These are phyloP conservation scores for Ustilago trichophora DNA, from an alignment of 1,284 basidiomycete species.

Conservation along the genomic window DNA sequence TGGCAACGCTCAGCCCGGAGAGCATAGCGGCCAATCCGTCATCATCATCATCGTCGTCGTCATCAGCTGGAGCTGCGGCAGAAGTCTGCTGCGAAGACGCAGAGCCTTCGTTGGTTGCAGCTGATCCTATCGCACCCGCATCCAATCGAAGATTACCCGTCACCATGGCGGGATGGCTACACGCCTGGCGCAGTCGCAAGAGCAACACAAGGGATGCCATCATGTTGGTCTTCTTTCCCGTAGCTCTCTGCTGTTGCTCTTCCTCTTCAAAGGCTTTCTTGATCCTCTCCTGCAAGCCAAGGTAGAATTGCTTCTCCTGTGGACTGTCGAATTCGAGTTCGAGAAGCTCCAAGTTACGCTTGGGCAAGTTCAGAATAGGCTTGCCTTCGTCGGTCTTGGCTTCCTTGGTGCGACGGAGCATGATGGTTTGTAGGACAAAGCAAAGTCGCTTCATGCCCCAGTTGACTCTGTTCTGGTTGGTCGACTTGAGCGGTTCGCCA, in stretches of 20 bases:
- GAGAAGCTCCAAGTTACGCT: slow-evolving; percentile 77
- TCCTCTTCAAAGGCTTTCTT: slow-evolving; percentile 72
- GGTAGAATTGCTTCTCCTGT: slow-evolving; percentile 84
- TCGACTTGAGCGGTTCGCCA: slow-evolving; percentile 74
- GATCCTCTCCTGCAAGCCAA: slow-evolving; percentile 79
- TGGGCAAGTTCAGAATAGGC: slow-evolving; percentile 83
- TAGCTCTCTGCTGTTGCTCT: slow-evolving; percentile 67
- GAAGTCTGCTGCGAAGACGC: neutral
- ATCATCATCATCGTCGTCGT: slow-evolving; percentile 32
- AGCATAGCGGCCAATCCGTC: slow-evolving; percentile 83
- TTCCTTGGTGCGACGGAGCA: slow-evolving; percentile 89
- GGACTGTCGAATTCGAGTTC: slow-evolving; percentile 68
- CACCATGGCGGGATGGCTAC: slow-evolving; percentile 58
- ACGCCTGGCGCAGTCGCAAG: slow-evolving; percentile 82
- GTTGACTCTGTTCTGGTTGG: slow-evolving; percentile 55
- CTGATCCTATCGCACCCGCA: slow-evolving; percentile 32
- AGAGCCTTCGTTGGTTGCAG: neutral
- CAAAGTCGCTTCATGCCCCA: slow-evolving; percentile 68
- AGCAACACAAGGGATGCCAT: slow-evolving; percentile 85
- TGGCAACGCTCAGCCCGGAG: slow-evolving; percentile 71
- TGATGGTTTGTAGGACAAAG: slow-evolving; percentile 83
- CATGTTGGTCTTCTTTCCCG: slow-evolving; percentile 73
- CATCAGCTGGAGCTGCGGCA: neutral
- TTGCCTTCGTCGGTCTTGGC: slow-evolving; percentile 74
- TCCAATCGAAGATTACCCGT: slow-evolving; percentile 33